A percentile compares a stretch with the other conserved stretches of the same genome.
These are phyloP conservation scores for Elsinoe ampelina DNA, from an alignment of 2,329 filamentous ascomycete genomes.

Conservation along the genomic window DNA sequence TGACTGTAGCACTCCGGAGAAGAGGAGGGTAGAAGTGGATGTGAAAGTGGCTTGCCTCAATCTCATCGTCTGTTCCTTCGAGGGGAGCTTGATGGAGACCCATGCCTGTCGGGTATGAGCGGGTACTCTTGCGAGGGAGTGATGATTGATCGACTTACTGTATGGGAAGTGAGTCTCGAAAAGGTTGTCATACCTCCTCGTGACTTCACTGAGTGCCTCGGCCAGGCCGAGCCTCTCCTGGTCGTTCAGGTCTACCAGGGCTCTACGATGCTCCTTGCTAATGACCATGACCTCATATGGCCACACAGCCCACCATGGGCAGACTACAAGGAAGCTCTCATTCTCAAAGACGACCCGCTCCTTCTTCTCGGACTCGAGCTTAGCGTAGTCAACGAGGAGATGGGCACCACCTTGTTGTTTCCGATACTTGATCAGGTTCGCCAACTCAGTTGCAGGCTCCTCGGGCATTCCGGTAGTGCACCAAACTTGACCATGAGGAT, in stretches of 20 bases:
- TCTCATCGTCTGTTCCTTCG: slow-evolving; percentile 68
- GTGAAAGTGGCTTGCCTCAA: slow-evolving; percentile 83
- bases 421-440: slow-evolving; percentile 70
- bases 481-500: slow-evolving; percentile 96
- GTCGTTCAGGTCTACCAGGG: slow-evolving; percentile 69
- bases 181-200: slow-evolving; percentile 87
- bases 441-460: slow-evolving; percentile 72
- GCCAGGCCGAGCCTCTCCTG: slow-evolving; percentile 66
- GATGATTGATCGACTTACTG: slow-evolving; percentile 45
- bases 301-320: slow-evolving; percentile 97
- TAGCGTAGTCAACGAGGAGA: slow-evolving; percentile 77
- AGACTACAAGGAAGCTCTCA: slow-evolving; percentile 71
- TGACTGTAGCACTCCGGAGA: slow-evolving; percentile 81
- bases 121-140: neutral
- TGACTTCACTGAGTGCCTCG: slow-evolving; percentile 77
- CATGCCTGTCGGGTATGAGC: slow-evolving; percentile 49
- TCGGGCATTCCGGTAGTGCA: slow-evolving; percentile 85
- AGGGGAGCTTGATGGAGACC: slow-evolving; percentile 93
- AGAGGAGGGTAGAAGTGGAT: slow-evolving; percentile 97
- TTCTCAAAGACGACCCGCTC: slow-evolving; percentile 89
- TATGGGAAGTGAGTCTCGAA: slow-evolving; percentile 97
- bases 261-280: slow-evolving; percentile 72
- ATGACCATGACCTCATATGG: slow-evolving; percentile 92
- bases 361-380: slow-evolving; percentile 68
- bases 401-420: slow-evolving; percentile 62